A percentile compares a stretch with the other conserved stretches of the same genome.
Evolutionary conservation across 2,329 filamentous ascomycete species (phyloP).

Genomic region (Ophiostoma sp.): DNA sequence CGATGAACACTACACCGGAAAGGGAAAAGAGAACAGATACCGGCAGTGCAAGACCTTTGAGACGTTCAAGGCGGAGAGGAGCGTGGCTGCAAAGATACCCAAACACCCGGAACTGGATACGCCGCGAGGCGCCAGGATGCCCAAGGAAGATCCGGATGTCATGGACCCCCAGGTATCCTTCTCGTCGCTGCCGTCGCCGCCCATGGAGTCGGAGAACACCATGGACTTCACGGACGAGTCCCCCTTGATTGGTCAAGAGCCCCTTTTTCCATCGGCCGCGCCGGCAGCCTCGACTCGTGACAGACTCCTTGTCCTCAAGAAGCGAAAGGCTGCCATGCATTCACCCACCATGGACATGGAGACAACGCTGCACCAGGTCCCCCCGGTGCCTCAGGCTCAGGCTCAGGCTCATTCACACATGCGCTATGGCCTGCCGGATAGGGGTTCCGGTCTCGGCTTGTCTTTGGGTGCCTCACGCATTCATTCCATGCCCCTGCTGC

Average conservation of each 20-base stretch:
- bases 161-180: slow-evolving; percentile 12
- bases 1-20: neutral
- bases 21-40: neutral
- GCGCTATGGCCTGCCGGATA: neutral
- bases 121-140: neutral
- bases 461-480: neutral
- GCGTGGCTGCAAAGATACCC: no score
- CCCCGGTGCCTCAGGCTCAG: neutral
- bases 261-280: neutral
- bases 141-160: slow-evolving; percentile 3
- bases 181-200: slow-evolving; percentile 28
- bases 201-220: slow-evolving; percentile 22
- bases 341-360: neutral
- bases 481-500: slow-evolving; percentile 7
- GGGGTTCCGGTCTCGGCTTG: neutral
- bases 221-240: neutral
- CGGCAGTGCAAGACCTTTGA: no score
- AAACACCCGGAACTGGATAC: neutral
- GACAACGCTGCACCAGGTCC: slow-evolving; percentile 1
- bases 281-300: neutral
- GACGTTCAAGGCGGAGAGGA: no score
- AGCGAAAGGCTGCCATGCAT: neutral
- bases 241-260: neutral
- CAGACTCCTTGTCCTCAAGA: neutral
- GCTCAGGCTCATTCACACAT: neutral